Evolutionary conservation across 108 stramenopile genomes (phyloP).

Genomic region (Epipyxis sp.): DNA sequence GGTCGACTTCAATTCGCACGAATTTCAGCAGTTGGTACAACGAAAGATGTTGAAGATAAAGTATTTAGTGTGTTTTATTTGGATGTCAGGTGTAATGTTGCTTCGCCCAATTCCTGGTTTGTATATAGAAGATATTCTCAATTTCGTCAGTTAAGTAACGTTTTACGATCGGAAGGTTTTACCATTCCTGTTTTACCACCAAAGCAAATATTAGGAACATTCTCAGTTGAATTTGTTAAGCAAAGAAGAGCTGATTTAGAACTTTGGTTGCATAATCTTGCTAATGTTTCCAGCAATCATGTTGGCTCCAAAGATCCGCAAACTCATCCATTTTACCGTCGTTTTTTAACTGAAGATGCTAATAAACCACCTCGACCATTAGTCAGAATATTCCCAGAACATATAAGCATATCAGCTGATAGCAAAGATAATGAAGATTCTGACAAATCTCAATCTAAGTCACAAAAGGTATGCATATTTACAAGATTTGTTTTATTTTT

Average conservation of each 20-base stretch:
- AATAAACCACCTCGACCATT: background rate
- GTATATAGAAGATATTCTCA: conserved; percentile 30
- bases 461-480: too few species aligned
- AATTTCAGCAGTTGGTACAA: conserved; percentile 13
- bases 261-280: conserved; percentile 14
- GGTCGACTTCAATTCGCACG: background rate
- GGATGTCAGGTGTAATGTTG: conserved; percentile 27
- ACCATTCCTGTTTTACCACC: conserved; percentile 29
- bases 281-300: background rate
- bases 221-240: conserved; percentile 8
- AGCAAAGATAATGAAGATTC: background rate
- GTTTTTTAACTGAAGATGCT: conserved; percentile 23
- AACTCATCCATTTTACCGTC: conserved; percentile 10
- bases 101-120: conserved; percentile 17
- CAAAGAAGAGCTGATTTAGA: conserved; percentile 22
- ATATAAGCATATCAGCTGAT: too few species aligned
- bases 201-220: conserved; percentile 20
- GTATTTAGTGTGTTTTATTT: conserved; percentile 17
- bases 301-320: conserved; percentile 23
- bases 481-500: too few species aligned
- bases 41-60: background rate
- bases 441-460: background rate
- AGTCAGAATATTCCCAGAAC: background rate
- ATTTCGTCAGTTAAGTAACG: conserved; percentile 16
- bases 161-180: conserved; percentile 21